Base-by-base conservation (phyloP, 495 filamentous ascomycete species). In the Penicillium diatomitis region DNA sequence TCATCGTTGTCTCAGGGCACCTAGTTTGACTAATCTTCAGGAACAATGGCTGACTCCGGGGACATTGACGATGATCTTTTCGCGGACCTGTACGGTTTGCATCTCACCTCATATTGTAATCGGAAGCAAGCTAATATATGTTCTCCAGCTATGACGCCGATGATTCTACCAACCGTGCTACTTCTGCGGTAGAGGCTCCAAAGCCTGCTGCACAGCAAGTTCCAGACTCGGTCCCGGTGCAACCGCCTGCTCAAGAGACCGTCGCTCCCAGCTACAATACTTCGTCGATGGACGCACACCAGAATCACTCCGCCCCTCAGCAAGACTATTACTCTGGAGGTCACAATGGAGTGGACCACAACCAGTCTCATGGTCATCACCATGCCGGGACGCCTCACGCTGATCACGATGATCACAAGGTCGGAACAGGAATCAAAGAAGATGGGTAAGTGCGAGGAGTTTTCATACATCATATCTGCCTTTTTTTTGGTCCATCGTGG, bases 11-110 rank as follows among this genome's bases (percentile, higher is more conserved):
- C 20, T 20, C 20, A 20, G 20, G 20, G 20, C 20, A 20, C 20
- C 20, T 20, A 20, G 20, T 20, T 20, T 20, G 20, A 5, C 32
- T 30, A 6, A 48, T 20, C 34, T 32, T 12, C 46, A 20, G 47
- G 56, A 53, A 61, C 35, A 48, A 95, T 95, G 89, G 80, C 88
- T 28, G 90, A 95, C 64, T 79, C 81, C 42, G 90, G 94, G 65
- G 89, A 90, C 51, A 83, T 90, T 54, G 94, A 97, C 45, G 94
- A 97, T 60, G 92, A 98, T 78, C 85, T 98, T 61, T 98, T 98
- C 66, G 92, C 90, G 54, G 92, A 98, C 73, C 81, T 98, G 92
- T 97, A 77, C 65, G 89, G 11, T 6, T 34, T 12, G 34, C 49
- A 20, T 28, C 29, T 39, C 42, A 27, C 6, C 1, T 34, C 42